Evolutionary conservation across 1,284 basidiomycete genomes (phyloP).

Genomic region (Ceratobasidium sp.): DNA sequence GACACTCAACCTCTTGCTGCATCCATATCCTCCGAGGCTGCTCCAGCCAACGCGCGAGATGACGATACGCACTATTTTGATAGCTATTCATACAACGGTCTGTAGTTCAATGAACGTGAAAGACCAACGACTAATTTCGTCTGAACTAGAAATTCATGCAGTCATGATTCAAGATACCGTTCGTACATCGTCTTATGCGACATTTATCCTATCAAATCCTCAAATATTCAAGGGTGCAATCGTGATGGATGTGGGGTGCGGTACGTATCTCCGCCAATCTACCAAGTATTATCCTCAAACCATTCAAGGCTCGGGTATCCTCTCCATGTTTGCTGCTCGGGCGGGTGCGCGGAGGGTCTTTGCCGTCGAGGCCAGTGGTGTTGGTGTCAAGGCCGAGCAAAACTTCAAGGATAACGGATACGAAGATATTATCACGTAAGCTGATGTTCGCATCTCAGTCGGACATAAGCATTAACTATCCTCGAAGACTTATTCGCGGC

Average conservation of each 20-base stretch:
- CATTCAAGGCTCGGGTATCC: slow-evolving; percentile 78
- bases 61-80: slow-evolving; percentile 97
- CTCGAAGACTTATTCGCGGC: slow-evolving; percentile 78
- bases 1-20: slow-evolving; percentile 8
- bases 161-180: slow-evolving; percentile 90
- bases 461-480: background rate
- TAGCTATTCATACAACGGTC: slow-evolving; percentile 92
- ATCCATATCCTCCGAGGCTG: slow-evolving; percentile 40
- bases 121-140: background rate
- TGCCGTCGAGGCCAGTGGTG: slow-evolving; percentile 91
- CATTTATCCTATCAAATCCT: slow-evolving; percentile 91
- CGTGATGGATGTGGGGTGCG: slow-evolving; percentile 96
- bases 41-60: slow-evolving; percentile 64
- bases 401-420: slow-evolving; percentile 88
- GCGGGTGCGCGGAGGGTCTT: slow-evolving; percentile 94
- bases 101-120: slow-evolving; percentile 47
- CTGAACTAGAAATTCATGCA: slow-evolving; percentile 75
- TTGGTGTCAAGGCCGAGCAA: slow-evolving; percentile 84
- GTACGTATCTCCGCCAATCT: slow-evolving; percentile 22
- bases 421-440: slow-evolving; percentile 79
- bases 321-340: slow-evolving; percentile 92
- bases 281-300: background rate
- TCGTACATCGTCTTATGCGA: slow-evolving; percentile 92
- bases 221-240: slow-evolving; percentile 85
- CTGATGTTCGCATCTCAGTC: slow-evolving; percentile 47